phyloP scores from a whole-genome alignment of 176 grass and related monocot species.

The Oryza rufipogon region DNA sequence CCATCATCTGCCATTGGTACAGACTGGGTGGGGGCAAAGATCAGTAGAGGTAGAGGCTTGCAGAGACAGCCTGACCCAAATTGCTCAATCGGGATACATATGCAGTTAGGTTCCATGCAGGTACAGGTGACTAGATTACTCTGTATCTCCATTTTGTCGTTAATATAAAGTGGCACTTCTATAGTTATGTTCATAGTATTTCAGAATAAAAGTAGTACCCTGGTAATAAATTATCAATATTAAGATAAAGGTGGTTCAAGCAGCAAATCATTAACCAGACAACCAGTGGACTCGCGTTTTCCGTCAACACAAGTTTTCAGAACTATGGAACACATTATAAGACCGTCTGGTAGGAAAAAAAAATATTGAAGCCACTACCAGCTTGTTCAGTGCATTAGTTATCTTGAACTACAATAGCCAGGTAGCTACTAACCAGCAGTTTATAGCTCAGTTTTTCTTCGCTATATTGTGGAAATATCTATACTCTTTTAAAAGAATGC shows the following conservation, averaged over 20 bases:
- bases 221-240: not conserved
- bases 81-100: not conserved
- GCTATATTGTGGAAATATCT: not conserved
- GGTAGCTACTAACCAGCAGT: not conserved
- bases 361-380: not conserved
- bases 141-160: not conserved
- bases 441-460: not conserved
- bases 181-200: not conserved
- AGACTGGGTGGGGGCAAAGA: not conserved
- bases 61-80: not conserved
- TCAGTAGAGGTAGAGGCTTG: not conserved
- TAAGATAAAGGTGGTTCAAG: not conserved
- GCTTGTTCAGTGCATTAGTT: not conserved
- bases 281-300: not conserved
- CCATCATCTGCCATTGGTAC: not conserved
- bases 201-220: not conserved
- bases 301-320: not conserved
- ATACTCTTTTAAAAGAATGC: no score
- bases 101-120: not conserved
- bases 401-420: not conserved
- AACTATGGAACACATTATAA: slow-evolving; percentile 5
- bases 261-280: not conserved
- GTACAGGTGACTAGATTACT: not conserved
- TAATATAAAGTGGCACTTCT: not conserved
- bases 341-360: not conserved